These are phyloP conservation scores for Rubroboletus satanas DNA, from an alignment of 768 basidiomycete genomes.

Conservation along the genomic window DNA sequence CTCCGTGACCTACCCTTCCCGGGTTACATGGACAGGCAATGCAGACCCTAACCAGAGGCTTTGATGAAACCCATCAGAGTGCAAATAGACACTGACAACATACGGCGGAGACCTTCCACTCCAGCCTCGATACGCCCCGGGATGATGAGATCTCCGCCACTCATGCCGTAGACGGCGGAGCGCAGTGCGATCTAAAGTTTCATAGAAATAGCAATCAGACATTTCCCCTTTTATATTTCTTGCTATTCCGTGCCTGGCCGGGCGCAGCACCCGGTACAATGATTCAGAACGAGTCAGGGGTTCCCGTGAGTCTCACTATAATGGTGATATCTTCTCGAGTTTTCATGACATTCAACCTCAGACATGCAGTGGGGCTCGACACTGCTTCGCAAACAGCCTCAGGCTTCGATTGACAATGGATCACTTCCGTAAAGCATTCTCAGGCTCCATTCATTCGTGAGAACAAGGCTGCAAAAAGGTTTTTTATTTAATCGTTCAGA, in stretches of 20 bases:
- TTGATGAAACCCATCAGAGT: not conserved
- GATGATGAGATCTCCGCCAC: no score
- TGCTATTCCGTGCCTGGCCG: not conserved
- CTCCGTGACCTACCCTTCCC: not conserved
- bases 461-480: not conserved
- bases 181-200: not conserved
- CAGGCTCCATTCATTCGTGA: not conserved
- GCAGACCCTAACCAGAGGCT: no score
- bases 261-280: not conserved
- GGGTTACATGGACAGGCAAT: not conserved
- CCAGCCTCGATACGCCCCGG: not conserved
- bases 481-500: not conserved
- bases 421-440: not conserved
- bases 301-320: no score
- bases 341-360: no score
- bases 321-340: constrained; percentile 17
- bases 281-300: no score
- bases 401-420: not conserved
- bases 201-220: not conserved
- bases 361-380: no score
- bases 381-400: not conserved
- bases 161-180: not conserved
- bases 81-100: not conserved
- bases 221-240: not conserved
- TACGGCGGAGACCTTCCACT: not conserved